These are phyloP conservation scores for Opeltia flavorubescens DNA, from an alignment of 495 filamentous ascomycete species.

Conservation along the genomic window DNA sequence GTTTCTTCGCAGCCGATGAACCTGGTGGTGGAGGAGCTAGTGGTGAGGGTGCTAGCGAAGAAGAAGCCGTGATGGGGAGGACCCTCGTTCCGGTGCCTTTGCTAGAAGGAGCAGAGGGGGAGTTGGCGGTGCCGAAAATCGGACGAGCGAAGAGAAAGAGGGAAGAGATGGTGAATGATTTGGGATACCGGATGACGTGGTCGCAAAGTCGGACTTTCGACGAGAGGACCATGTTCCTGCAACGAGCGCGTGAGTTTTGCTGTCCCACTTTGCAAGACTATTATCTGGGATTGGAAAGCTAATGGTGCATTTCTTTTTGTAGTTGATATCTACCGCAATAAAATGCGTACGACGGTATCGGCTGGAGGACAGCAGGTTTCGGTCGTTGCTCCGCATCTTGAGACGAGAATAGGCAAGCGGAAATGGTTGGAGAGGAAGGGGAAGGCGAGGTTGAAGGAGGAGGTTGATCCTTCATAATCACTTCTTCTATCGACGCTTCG, in stretches of 20 bases:
- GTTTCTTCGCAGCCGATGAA: slow-evolving; percentile 50
- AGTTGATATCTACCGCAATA: slow-evolving; percentile 94
- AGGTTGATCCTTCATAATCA: not conserved
- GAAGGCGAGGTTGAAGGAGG: not conserved
- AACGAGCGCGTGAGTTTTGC: slow-evolving; percentile 68
- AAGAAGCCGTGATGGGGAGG: slow-evolving; percentile 29
- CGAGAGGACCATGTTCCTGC: slow-evolving; percentile 72
- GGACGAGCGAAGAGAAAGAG: slow-evolving; percentile 51
- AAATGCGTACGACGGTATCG: slow-evolving; percentile 71
- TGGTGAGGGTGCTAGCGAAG: slow-evolving; percentile 29
- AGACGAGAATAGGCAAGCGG: slow-evolving; percentile 78
- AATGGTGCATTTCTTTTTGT: slow-evolving; percentile 4
- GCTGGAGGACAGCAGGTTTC: slow-evolving; percentile 55
- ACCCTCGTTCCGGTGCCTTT: slow-evolving; percentile 58
- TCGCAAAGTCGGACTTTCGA: slow-evolving; percentile 80
- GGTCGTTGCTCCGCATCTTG: slow-evolving; percentile 66
- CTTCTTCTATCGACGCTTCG: not conserved
- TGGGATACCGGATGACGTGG: slow-evolving; percentile 94
- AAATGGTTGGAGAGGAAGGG: slow-evolving; percentile 57
- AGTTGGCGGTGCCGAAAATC: slow-evolving; percentile 60
- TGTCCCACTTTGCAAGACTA: not conserved
- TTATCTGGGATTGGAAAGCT: not conserved
- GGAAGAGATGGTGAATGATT: slow-evolving; percentile 77
- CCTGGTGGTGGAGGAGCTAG: slow-evolving; percentile 28
- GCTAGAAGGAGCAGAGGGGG: slow-evolving; percentile 52